Evolutionary conservation across 2,329 filamentous ascomycete species (phyloP).

Genomic region (Aspergillus phoenicis): DNA sequence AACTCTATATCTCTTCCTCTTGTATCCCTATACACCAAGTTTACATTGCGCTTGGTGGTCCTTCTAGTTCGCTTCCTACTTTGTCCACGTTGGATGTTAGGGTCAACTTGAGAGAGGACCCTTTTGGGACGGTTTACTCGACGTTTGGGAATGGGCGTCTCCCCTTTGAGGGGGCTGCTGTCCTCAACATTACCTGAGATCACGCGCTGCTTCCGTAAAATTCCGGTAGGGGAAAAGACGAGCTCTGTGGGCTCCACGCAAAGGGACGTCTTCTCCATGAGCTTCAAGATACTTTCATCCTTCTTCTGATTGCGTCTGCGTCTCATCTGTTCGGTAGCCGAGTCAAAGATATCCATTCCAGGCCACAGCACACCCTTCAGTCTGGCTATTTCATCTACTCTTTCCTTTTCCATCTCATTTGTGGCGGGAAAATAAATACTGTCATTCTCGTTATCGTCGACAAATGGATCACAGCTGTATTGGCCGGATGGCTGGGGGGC

Average conservation of each 20-base stretch:
- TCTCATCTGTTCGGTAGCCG: slow-evolving; percentile 52
- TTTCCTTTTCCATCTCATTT: slow-evolving; percentile 31
- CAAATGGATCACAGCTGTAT: slow-evolving; percentile 25
- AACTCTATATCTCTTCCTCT: slow-evolving; percentile 21
- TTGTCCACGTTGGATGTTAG: slow-evolving; percentile 35
- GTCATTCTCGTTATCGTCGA: slow-evolving; percentile 23
- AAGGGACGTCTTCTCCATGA: slow-evolving; percentile 50
- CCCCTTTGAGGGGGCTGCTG: slow-evolving; percentile 50
- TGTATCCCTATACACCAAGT: slow-evolving; percentile 15
- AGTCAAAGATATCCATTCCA: slow-evolving; percentile 57
- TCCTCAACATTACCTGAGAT: slow-evolving; percentile 54
- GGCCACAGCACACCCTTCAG: slow-evolving; percentile 54
- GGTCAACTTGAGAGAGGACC: slow-evolving; percentile 34
- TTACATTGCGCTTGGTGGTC: slow-evolving; percentile 12
- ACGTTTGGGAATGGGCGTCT: slow-evolving; percentile 45
- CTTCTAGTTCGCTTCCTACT: slow-evolving; percentile 31
- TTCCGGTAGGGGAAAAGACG: slow-evolving; percentile 50
- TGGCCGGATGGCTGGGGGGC: slow-evolving; percentile 3
- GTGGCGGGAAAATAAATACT: slow-evolving; percentile 23
- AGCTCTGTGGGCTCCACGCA: slow-evolving; percentile 51
- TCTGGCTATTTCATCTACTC: slow-evolving; percentile 42
- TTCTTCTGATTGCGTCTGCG: slow-evolving; percentile 56
- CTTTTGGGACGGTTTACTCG: slow-evolving; percentile 36
- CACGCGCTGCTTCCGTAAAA: slow-evolving; percentile 45
- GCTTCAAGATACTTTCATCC: slow-evolving; percentile 47